Percentiles rank a stretch among this genome's conserved stretches.
Evolutionary conservation across 1,284 basidiomycete species (phyloP).

Genomic region (Jaminaea rosea): DNA sequence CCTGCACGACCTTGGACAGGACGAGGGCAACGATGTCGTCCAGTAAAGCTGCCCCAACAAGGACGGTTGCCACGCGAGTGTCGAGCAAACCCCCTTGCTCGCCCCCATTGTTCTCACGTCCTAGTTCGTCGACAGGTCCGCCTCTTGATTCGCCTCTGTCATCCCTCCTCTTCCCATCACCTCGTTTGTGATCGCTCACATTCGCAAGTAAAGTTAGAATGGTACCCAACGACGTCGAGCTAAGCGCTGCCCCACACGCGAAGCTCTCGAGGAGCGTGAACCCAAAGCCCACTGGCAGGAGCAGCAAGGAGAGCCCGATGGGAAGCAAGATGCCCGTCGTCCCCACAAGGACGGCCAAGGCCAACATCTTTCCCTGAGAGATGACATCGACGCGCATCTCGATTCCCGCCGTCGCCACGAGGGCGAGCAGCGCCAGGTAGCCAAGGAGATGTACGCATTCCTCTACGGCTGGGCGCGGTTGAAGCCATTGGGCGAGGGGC

Average conservation of each 20-base stretch:
- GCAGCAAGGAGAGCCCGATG: constrained; percentile 50
- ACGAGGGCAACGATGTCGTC: constrained; percentile 57
- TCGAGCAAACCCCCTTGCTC: constrained; percentile 46
- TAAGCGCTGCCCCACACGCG: constrained; percentile 54
- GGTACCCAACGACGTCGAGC: constrained; percentile 55
- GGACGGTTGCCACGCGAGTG: constrained; percentile 52
- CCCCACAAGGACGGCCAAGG: constrained; percentile 51
- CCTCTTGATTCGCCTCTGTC: neutral
- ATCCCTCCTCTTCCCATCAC: neutral
- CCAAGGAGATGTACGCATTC: constrained; percentile 51
- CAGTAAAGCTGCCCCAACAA: constrained; percentile 54
- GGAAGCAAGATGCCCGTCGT: constrained; percentile 52
- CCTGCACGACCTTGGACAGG: constrained; percentile 51
- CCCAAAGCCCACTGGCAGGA: constrained; percentile 40
- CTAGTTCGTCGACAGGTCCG: neutral
- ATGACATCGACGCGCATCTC: constrained; percentile 17
- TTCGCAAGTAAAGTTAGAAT: constrained; percentile 52
- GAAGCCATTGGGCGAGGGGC: constrained; percentile 51
- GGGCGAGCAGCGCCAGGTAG: constrained; percentile 54
- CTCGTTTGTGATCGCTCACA: neutral
- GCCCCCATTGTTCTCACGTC: neutral
- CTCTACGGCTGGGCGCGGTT: constrained; percentile 49
- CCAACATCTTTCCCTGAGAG: constrained; percentile 48
- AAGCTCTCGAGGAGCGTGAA: constrained; percentile 52
- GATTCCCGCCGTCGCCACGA: constrained; percentile 53